Conservation (phyloP, 495 filamentous ascomycete species). For the Penicillium atrosanguineum region DNA sequence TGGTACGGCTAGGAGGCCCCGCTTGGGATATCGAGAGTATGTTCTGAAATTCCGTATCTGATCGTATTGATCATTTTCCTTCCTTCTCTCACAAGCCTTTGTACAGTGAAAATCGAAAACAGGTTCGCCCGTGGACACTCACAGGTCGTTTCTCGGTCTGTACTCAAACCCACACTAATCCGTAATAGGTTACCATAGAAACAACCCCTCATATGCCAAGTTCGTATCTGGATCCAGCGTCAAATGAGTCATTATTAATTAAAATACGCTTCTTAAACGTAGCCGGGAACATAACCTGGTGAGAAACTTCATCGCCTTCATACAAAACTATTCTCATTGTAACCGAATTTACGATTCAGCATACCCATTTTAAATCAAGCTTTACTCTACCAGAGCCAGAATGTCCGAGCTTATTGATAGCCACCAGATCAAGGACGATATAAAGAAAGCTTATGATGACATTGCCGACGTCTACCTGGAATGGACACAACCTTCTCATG, state of each 20-base stretch:
- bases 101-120: no score
- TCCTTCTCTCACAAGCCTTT: no score
- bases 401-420: not conserved
- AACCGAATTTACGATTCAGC: not conserved
- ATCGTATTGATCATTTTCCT: no score
- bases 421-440: conserved; percentile 17
- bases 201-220: not conserved
- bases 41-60: no score
- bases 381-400: not conserved
- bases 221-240: not conserved
- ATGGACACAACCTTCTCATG: conserved; percentile 31
- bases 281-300: not conserved
- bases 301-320: not conserved
- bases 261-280: not conserved
- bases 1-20: no score
- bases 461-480: conserved; percentile 37
- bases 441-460: conserved; percentile 37
- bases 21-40: no score
- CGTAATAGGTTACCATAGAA: no score
- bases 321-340: not conserved
- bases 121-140: no score
- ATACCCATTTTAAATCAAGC: not conserved
- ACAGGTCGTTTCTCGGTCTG: no score
- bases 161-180: no score
- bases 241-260: not conserved